Conservation (phyloP, 345 rosid species). For the Syzygium oleosum region DNA sequence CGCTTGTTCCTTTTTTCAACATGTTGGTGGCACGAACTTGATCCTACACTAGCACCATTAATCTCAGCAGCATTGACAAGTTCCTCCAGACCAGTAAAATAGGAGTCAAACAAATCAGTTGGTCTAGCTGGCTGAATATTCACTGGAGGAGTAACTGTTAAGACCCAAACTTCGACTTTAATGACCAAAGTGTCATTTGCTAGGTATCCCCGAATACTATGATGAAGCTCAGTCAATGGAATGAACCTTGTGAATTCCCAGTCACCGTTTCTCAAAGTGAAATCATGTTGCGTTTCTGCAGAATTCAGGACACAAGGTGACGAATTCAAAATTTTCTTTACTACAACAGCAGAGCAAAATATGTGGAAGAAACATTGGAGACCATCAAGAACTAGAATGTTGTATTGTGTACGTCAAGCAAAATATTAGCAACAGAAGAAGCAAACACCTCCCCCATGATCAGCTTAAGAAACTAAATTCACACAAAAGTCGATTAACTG, state of each 20-base stretch:
- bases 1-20: not conserved
- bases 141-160: not conserved
- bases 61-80: not conserved
- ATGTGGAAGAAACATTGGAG: too few species aligned
- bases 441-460: too few species aligned
- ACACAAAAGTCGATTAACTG: too few species aligned
- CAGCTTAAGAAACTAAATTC: too few species aligned
- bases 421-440: too few species aligned
- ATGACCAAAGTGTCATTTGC: not conserved
- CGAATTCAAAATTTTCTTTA: not conserved
- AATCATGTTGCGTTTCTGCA: too few species aligned
- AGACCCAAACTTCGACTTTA: not conserved
- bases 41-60: not conserved
- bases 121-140: not conserved
- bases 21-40: not conserved
- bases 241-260: too few species aligned
- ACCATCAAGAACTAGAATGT: too few species aligned
- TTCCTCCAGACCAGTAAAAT: not conserved
- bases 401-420: too few species aligned
- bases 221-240: not conserved
- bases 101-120: not conserved
- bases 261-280: too few species aligned
- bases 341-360: too few species aligned
- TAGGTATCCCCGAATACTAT: not conserved
- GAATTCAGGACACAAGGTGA: too few species aligned